Evolutionary conservation across 495 filamentous ascomycete species (phyloP).

Genomic region (Ascodesmis nigricans): DNA sequence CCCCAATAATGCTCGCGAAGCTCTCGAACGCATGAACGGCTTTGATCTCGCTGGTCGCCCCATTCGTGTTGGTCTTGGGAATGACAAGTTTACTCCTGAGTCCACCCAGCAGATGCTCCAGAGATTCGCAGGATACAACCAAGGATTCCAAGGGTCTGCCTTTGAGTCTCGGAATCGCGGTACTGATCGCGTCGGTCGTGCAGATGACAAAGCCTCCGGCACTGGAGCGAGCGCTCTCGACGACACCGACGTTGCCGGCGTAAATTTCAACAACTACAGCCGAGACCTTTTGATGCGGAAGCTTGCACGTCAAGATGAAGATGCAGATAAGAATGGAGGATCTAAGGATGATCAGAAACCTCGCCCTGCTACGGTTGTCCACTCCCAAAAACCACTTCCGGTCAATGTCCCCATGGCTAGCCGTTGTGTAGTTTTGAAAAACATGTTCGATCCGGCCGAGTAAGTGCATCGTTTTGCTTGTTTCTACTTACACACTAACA

Average conservation of each 20-base stretch:
- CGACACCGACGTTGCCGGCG: conserved; percentile 91
- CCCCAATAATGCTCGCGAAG: conserved; percentile 74
- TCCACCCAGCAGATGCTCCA: conserved; percentile 77
- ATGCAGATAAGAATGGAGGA: conserved; percentile 34
- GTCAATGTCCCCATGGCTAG: conserved; percentile 82
- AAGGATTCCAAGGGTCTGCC: conserved; percentile 74
- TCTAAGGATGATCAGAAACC: conserved; percentile 28
- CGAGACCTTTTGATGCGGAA: conserved; percentile 95
- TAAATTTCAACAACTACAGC: conserved; percentile 98
- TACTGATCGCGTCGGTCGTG: conserved; percentile 83
- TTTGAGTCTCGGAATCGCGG: conserved; percentile 61
- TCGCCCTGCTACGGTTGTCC: conserved; percentile 53
- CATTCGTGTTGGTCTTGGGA: conserved; percentile 97
- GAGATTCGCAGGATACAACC: conserved; percentile 58
- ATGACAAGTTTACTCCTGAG: conserved; percentile 99
- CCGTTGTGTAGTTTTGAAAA: conserved; percentile 77
- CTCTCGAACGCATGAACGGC: conserved; percentile 97
- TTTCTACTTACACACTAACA: neutral
- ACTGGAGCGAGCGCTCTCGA: conserved; percentile 79
- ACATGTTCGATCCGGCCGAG: conserved; percentile 86
- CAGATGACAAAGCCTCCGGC: conserved; percentile 69
- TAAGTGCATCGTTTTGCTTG: conserved; percentile 30
- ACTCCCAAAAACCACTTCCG: conserved; percentile 58
- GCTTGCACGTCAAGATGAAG: conserved; percentile 87
- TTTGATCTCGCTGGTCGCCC: conserved; percentile 95